These are phyloP conservation scores for Ceratocystis alfenasii DNA, from an alignment of 2,329 filamentous ascomycete species.

Conservation along the genomic window DNA sequence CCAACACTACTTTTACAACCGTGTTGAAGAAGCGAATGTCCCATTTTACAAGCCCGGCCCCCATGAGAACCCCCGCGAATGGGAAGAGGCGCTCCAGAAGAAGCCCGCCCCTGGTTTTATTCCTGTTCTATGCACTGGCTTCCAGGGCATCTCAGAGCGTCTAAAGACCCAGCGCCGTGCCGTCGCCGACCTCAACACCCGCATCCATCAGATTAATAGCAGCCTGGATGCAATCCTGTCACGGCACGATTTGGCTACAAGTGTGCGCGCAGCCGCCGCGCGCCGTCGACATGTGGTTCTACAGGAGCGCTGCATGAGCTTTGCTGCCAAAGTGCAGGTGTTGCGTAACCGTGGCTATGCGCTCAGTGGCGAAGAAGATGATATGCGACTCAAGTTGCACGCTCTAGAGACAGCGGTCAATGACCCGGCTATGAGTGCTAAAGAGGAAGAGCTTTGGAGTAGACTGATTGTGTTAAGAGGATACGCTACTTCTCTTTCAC, in stretches of 20 bases:
- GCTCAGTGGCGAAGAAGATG: constrained; percentile 66
- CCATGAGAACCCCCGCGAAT: constrained; percentile 62
- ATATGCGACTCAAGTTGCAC: constrained; percentile 59
- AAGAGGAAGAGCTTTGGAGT: constrained; percentile 79
- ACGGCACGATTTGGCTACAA: constrained; percentile 64
- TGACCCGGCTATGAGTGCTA: constrained; percentile 61
- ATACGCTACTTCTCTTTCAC: constrained; percentile 58
- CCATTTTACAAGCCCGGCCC: constrained; percentile 62
- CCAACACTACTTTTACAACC: constrained; percentile 80
- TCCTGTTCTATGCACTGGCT: constrained; percentile 64
- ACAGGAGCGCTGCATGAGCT: constrained; percentile 57
- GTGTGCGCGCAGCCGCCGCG: constrained; percentile 60
- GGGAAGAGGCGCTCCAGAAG: constrained; percentile 71
- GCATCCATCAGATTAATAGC: constrained; percentile 69
- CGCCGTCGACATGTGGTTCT: constrained; percentile 60
- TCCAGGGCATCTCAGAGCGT: constrained; percentile 57
- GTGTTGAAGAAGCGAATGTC: constrained; percentile 60
- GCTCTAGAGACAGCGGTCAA: constrained; percentile 56
- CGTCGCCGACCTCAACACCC: constrained; percentile 56
- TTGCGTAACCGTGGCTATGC: constrained; percentile 71
- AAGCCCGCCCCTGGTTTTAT: constrained; percentile 67
- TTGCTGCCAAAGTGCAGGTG: constrained; percentile 71
- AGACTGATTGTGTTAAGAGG: constrained; percentile 63
- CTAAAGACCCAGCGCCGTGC: constrained; percentile 60
- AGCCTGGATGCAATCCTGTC: constrained; percentile 60